phyloP scores from a whole-genome alignment of 352 stramenopile genomes.

The Phytophthora cajani region DNA sequence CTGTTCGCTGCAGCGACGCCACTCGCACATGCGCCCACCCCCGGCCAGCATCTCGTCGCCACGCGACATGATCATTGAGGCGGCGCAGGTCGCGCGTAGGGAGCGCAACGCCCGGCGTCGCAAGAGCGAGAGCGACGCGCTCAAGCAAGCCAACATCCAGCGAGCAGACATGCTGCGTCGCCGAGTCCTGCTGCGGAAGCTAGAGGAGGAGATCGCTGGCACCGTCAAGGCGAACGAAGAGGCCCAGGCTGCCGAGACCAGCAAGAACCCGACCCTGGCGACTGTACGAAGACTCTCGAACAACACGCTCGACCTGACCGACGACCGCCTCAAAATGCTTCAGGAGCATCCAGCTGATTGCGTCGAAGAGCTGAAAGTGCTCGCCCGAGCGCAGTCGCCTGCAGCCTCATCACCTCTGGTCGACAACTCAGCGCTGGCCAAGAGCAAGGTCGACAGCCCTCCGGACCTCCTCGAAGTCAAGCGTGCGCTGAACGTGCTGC shows the following conservation, averaged over 20 bases:
- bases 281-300: conserved; percentile 31
- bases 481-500: conserved; percentile 60
- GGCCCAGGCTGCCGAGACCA: conserved; percentile 30
- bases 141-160: conserved; percentile 56
- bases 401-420: conserved; percentile 11
- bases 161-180: conserved; percentile 70
- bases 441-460: conserved; percentile 17
- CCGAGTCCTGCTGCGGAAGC: conserved; percentile 67
- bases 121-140: conserved; percentile 77
- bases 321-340: conserved; percentile 64
- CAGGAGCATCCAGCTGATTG: conserved; percentile 70
- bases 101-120: conserved; percentile 53
- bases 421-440: conserved; percentile 11
- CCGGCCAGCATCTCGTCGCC: conserved; percentile 21
- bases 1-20: conserved; percentile 19
- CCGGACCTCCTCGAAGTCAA: conserved; percentile 49
- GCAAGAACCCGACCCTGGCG: conserved; percentile 2
- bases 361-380: conserved; percentile 56
- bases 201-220: conserved; percentile 78
- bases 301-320: conserved; percentile 43
- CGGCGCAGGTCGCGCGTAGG: conserved; percentile 20
- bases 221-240: conserved; percentile 68
- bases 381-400: conserved; percentile 39
- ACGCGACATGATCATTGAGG: conserved; percentile 19
- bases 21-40: conserved; percentile 31